Evolutionary conservation across 208 protist species (phyloP), one percentile per base, ranked within the genome.

Genomic region (Endotrypanum monterogeii): DNA sequence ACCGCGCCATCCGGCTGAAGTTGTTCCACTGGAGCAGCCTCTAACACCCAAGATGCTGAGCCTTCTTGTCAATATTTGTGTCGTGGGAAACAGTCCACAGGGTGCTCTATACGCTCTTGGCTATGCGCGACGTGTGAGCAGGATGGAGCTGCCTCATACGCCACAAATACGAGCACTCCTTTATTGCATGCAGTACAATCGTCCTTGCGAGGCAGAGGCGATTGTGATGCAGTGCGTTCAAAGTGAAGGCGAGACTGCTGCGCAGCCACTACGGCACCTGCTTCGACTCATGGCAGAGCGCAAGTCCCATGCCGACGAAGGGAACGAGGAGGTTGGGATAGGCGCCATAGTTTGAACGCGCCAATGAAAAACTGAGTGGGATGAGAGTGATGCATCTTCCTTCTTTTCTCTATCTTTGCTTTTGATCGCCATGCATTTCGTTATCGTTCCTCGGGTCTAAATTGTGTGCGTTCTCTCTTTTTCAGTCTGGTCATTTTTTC

Each of bases 61-160:
- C 65, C 74, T 94, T 57, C 82, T 95, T 51, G 73, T 97, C 52
- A 75, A 87, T 74, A 89, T 97, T 30, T 95, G 93, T 73, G 90
- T 93, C n/a, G 73, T 84, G 56, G 90, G 82, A 18, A 88, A 87
- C 23, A 94, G 89, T 68, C 83, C 89, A 1, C 78, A 88, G 23
- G 93, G 88, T 2, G 93, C 89, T 28, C 70, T 97, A 52, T 73
- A 79, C 20, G 84, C 86, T 9, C 74, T 95, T 50, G 89, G 84
- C 32, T 87, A 92, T 70, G 93, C 90, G 6, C 85, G 88, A 11
- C 76, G 76, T 16, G 89, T 84, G 23, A 75, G 87, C 76, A 90
- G 89, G 75, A 87, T 80, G 44, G 88, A 94, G 79, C 80, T 97
- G 62, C 63, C 78, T 3, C 56, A 88, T 30, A 82, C 90, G 2